phyloP scores from a whole-genome alignment of 768 basidiomycete species.

The Pleurotus ostreatus region DNA sequence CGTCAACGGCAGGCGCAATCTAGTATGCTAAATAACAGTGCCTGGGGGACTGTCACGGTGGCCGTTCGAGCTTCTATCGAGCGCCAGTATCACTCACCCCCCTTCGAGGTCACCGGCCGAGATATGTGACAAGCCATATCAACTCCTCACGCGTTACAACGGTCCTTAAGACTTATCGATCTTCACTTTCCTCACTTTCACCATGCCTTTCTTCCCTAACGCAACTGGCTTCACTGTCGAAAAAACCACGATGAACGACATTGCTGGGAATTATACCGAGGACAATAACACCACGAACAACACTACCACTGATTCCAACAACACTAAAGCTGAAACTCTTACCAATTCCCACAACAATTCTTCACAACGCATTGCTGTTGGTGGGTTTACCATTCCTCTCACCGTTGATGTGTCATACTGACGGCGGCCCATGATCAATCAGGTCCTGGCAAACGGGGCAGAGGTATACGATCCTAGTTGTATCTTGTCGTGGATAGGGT shows the following conservation, averaged over 20 bases:
- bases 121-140: too few relatives aligned
- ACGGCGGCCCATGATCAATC: neutral
- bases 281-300: neutral
- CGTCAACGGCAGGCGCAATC: too few relatives aligned
- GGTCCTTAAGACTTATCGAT: neutral
- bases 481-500: too few relatives aligned
- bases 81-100: too few relatives aligned
- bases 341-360: neutral
- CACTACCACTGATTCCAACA: slow-evolving; percentile 3
- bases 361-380: neutral
- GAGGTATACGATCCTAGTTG: too few relatives aligned
- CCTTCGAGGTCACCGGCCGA: too few relatives aligned
- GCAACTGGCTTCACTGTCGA: neutral
- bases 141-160: too few relatives aligned
- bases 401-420: neutral
- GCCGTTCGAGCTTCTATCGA: too few relatives aligned
- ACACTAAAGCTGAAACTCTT: neutral
- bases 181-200: slow-evolving; percentile 19
- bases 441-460: too few relatives aligned
- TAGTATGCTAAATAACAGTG: too few relatives aligned
- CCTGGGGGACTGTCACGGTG: neutral
- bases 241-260: neutral
- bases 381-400: too few relatives aligned
- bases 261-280: neutral
- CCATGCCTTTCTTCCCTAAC: neutral